A percentile compares a stretch with the other conserved stretches of the same genome.
Evolutionary conservation across 2,329 filamentous ascomycete species (phyloP).

Genomic region (Fusarium sp.): DNA sequence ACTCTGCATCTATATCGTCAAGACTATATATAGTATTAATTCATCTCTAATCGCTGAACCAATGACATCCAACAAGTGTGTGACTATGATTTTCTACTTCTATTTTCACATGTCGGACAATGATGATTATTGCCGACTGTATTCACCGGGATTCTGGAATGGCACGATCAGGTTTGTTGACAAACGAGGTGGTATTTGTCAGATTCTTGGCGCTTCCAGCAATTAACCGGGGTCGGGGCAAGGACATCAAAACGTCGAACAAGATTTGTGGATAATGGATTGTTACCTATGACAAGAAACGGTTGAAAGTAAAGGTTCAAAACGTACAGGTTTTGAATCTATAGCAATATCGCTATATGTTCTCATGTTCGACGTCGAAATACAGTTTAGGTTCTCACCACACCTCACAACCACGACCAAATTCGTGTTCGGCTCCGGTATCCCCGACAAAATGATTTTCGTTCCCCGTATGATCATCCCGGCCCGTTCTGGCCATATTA

Average conservation of each 20-base stretch:
- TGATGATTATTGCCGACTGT: background rate
- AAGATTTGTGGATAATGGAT: background rate
- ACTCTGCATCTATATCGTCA: background rate
- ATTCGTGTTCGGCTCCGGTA: background rate
- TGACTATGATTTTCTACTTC: too few relatives aligned
- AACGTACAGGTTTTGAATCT: too few relatives aligned
- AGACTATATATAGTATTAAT: background rate
- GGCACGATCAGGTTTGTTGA: background rate
- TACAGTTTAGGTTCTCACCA: background rate
- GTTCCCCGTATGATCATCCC: background rate
- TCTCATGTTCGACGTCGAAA: background rate
- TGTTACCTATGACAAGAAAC: background rate
- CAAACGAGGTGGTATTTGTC: background rate
- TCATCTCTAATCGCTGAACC: background rate
- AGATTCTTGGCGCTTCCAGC: background rate
- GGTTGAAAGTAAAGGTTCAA: too few relatives aligned
- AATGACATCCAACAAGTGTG: background rate
- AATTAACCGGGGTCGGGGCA: background rate
- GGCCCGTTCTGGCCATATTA: background rate
- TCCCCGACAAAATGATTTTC: background rate
- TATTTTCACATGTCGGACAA: too few relatives aligned
- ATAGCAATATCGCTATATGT: too few relatives aligned
- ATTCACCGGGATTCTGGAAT: background rate
- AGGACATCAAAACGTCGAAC: rapidly evolving
- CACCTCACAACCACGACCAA: background rate